A percentile compares a stretch with the other conserved stretches of the same genome.
These are phyloP conservation scores for Arachnomyces sp. DNA, from an alignment of 2,329 filamentous ascomycete species.

Conservation along the genomic window DNA sequence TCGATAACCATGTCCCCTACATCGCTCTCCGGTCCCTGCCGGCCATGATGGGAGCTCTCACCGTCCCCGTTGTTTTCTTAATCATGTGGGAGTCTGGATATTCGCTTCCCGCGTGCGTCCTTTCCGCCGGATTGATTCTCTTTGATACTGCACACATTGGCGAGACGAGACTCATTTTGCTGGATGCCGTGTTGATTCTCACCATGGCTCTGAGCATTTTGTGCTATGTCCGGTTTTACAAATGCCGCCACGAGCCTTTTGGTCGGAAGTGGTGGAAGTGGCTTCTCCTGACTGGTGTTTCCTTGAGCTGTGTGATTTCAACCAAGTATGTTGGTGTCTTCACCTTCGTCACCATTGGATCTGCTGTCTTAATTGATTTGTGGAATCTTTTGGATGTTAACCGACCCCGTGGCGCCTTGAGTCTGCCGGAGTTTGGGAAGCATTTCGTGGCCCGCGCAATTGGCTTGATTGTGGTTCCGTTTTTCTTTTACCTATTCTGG, in stretches of 20 bases:
- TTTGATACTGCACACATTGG: conserved; percentile 98
- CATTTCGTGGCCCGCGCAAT: conserved; percentile 84
- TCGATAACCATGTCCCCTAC: conserved; percentile 93
- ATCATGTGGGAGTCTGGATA: conserved; percentile 99
- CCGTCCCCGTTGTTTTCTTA: conserved; percentile 85
- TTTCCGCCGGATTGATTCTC: conserved; percentile 78
- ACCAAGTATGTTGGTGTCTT: conserved; percentile 97
- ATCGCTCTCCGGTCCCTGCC: conserved; percentile 92
- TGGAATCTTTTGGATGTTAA: conserved; percentile 93
- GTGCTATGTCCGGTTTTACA: conserved; percentile 96
- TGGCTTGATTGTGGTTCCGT: conserved; percentile 81
- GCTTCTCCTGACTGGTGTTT: conserved; percentile 90
- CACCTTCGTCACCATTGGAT: conserved; percentile 93
- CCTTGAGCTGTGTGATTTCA: conserved; percentile 93
- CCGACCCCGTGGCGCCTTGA: conserved; percentile 71
- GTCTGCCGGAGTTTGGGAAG: conserved; percentile 70
- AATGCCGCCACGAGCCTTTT: conserved; percentile 81
- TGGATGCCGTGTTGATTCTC: conserved; percentile 88
- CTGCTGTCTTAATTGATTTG: conserved; percentile 85
- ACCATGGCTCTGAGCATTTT: conserved; percentile 94
- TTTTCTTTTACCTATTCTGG: conserved; percentile 99
- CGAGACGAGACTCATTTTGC: conserved; percentile 87
- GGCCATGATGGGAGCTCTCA: conserved; percentile 82
- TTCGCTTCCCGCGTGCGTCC: conserved; percentile 81
- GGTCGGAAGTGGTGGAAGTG: conserved; percentile 99